Percentiles rank a stretch among this genome's conserved stretches.
Evolutionary conservation across 768 basidiomycete genomes (phyloP).

Genomic region (Xerocomellus chrysenteron): DNA sequence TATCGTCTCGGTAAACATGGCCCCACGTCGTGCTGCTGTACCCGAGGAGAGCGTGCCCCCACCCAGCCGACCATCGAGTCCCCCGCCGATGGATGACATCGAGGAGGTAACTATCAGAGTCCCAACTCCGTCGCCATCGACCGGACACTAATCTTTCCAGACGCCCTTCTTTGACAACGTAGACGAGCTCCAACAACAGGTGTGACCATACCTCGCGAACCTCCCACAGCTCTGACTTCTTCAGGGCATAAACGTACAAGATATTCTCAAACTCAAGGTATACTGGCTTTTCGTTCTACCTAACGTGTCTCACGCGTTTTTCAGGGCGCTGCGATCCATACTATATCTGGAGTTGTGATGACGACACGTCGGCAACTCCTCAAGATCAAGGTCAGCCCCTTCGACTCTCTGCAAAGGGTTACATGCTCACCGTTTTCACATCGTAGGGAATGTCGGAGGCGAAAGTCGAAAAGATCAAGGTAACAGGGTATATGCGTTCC

Average conservation of each 20-base stretch:
- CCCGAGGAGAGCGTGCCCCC: constrained; percentile 27
- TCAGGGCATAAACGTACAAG: constrained; percentile 94
- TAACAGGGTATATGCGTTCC: constrained; percentile 26
- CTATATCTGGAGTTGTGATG: constrained; percentile 86
- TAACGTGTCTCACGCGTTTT: background rate
- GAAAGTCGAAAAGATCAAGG: constrained; percentile 97
- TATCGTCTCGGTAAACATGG: constrained; percentile 14
- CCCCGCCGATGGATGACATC: constrained; percentile 34
- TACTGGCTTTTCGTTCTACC: constrained; percentile 5
- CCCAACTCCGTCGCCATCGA: background rate
- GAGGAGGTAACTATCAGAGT: constrained; percentile 36
- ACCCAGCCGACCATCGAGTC: constrained; percentile 28
- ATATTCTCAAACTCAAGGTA: constrained; percentile 91
- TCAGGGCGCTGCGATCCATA: constrained; percentile 78
- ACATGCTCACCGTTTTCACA: background rate
- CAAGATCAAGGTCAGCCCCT: constrained; percentile 78
- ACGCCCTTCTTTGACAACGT: constrained; percentile 69
- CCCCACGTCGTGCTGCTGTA: constrained; percentile 29
- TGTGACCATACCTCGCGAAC: constrained; percentile 30
- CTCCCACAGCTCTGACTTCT: background rate
- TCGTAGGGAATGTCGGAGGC: constrained; percentile 90
- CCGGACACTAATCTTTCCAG: constrained; percentile 31
- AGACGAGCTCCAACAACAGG: constrained; percentile 85
- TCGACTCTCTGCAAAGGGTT: background rate
- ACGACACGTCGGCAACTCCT: constrained; percentile 85